A percentile compares a stretch with the other conserved stretches of the same genome.
These are phyloP conservation scores for Coemansia javaensis DNA, from an alignment of 192 early-diverging fungal species.

Conservation along the genomic window DNA sequence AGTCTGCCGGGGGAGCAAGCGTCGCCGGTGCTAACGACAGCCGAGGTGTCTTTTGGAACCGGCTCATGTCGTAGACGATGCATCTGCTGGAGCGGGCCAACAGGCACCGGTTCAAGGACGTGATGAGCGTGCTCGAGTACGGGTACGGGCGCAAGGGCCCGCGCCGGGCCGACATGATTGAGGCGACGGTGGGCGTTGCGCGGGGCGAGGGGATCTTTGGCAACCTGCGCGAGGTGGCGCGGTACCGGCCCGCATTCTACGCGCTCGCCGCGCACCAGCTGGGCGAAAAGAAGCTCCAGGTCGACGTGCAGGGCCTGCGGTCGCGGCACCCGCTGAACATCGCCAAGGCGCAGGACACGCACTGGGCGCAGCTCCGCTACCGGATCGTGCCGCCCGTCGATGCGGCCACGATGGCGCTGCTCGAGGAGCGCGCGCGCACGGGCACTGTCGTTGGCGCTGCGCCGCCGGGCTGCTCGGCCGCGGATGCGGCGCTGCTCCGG, in stretches of 20 bases:
- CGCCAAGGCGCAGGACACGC: constrained; percentile 37
- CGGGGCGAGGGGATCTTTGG: constrained; percentile 35
- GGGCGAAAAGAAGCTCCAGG: constrained; percentile 15
- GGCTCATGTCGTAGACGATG: constrained; percentile 9
- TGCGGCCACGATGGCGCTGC: constrained; percentile 12
- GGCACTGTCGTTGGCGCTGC: constrained; percentile 6
- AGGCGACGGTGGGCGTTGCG: constrained; percentile 23
- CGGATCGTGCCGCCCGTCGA: constrained; percentile 25
- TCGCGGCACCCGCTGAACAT: constrained; percentile 35
- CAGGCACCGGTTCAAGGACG: constrained; percentile 21
- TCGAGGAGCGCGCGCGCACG: constrained; percentile 25
- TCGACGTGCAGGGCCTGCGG: constrained; percentile 13
- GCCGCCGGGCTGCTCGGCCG: not conserved
- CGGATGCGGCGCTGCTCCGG: constrained; percentile 1
- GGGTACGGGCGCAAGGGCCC: constrained; percentile 46
- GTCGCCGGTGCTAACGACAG: too few species aligned
- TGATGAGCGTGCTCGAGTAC: constrained; percentile 36
- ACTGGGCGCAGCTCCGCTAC: constrained; percentile 20
- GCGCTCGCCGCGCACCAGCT: constrained; percentile 30
- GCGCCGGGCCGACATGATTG: constrained; percentile 21
- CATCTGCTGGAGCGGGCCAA: constrained; percentile 38
- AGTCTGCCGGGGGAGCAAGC: too few species aligned
- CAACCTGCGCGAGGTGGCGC: constrained; percentile 11
- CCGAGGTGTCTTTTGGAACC: too few species aligned
- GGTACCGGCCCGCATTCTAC: constrained; percentile 39